A percentile compares a stretch with the other conserved stretches of the same genome.
Conservation (phyloP, 2,329 filamentous ascomycete species). For the Ceratocystis destructans region DNA sequence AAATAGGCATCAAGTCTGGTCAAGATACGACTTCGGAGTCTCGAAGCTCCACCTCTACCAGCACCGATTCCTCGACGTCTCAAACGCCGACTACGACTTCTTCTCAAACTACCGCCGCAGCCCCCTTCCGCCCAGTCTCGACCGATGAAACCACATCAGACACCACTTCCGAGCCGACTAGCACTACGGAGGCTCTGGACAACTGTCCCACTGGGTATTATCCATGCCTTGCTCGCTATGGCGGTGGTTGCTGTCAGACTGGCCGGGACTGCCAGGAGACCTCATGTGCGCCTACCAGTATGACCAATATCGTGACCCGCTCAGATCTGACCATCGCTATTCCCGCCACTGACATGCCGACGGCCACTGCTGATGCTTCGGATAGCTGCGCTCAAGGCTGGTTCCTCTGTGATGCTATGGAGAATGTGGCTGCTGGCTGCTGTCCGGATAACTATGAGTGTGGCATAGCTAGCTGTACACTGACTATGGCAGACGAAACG, state of each 20-base stretch:
- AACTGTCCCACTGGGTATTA: conserved; percentile 82
- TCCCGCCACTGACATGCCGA: conserved; percentile 36
- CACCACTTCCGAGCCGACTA: conserved; percentile 23
- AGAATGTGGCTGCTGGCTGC: conserved; percentile 59
- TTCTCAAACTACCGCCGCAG: conserved; percentile 26
- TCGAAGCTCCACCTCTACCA: conserved; percentile 21
- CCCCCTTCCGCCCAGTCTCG: conserved; percentile 21
- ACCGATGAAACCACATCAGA: conserved; percentile 27
- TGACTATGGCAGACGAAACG: conserved; percentile 38
- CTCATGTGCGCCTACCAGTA: conserved; percentile 51
- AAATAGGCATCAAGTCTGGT: conserved; percentile 17
- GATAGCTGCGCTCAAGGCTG: conserved; percentile 62
- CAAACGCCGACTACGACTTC: conserved; percentile 31
- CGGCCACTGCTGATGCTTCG: conserved; percentile 27
- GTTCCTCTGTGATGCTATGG: conserved; percentile 50
- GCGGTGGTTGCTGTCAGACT: conserved; percentile 74
- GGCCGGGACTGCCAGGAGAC: conserved; percentile 72
- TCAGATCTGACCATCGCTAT: conserved; percentile 56
- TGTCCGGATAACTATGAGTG: conserved; percentile 69
- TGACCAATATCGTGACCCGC: conserved; percentile 51
- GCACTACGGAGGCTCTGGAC: conserved; percentile 29
- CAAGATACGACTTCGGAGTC: conserved; percentile 25
- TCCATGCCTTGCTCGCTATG: conserved; percentile 70
- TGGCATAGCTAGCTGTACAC: conserved; percentile 57
- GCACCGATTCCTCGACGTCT: conserved; percentile 19